Evolutionary conservation across 345 rosid genomes (phyloP).

Genomic region (Clausena lansium): DNA sequence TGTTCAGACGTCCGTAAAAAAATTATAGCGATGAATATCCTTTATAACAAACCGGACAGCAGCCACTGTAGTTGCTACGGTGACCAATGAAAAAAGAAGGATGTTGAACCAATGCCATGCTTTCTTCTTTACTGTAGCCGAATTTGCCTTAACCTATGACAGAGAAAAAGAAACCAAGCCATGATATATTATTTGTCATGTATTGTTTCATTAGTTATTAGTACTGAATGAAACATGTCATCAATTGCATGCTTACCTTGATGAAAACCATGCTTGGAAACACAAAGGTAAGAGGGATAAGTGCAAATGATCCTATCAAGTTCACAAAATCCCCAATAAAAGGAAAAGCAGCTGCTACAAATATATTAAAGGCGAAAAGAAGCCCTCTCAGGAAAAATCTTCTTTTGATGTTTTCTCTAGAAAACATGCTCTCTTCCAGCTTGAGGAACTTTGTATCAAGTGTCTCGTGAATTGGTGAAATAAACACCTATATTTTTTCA

Average conservation of each 20-base stretch:
- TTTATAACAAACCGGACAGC: conserved; percentile 21
- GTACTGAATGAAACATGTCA: neutral
- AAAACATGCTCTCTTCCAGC: conserved; percentile 20
- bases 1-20: conserved; percentile 25
- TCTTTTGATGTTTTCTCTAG: conserved; percentile 17
- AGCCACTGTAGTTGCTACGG: conserved; percentile 22
- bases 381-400: conserved; percentile 20
- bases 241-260: neutral
- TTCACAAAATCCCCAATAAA: conserved; percentile 42
- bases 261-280: neutral
- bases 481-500: conserved; percentile 17
- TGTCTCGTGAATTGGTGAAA: conserved; percentile 33
- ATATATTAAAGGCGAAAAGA: conserved; percentile 15
- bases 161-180: neutral
- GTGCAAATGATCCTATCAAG: conserved; percentile 32
- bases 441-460: conserved; percentile 32
- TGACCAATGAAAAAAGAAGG: conserved; percentile 13
- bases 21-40: conserved; percentile 17
- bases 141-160: conserved; percentile 23
- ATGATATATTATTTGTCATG: neutral
- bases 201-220: neutral
- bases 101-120: conserved; percentile 34
- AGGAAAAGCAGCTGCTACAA: conserved; percentile 34
- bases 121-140: conserved; percentile 17
- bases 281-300: neutral